Evolutionary conservation across 331 rosid genomes (phyloP), one percentile per base, ranked within the genome.

Genomic region (Telfairia occidentalis): DNA sequence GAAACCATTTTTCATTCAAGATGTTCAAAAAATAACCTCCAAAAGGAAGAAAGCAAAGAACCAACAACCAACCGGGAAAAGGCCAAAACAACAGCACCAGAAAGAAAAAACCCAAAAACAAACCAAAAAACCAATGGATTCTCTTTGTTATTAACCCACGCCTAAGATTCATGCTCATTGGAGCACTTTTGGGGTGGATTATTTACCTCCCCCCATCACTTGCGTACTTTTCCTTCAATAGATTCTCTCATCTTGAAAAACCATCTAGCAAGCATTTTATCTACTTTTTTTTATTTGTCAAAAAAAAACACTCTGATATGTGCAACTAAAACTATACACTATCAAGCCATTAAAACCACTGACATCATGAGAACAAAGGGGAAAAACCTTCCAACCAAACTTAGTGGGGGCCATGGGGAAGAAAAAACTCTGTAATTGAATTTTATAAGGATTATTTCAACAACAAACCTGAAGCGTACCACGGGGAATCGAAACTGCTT

Each of bases 381-480:
- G 5, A 19, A 73, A 81, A 7, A 60, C 50, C 49, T 35, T 50
- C 23, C 13, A 73, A 7, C 16, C 52, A 54, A 5, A 11, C 23
- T n/a, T 19, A 13, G n/a, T 34, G 58, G 49, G 21, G 5, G 19
- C n/a, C 13, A 30, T 21, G 26, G 52, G 19, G 9, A 37, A 59
- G 59, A 18, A 29, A 64, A 48, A 75, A 9, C 5, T 43, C 10
- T 1, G 34, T 18, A 29, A 19, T 38, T 40, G 16, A 38, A 60
- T 76, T 49, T 8, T 73, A 72, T 0, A 19, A 80, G 82, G 72
- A 82, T 35, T 73, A 81, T 63, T 67, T 70, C 37, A 78, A 82
- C 77, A 81, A 87, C 95, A 86, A 87, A 94, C 98, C 98, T 94
- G 98, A 81, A 94, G 96, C 28, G 97, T 91, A 80, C 98, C 98